Conservation (phyloP, 768 basidiomycete species). For the Tylopilus sp. region DNA sequence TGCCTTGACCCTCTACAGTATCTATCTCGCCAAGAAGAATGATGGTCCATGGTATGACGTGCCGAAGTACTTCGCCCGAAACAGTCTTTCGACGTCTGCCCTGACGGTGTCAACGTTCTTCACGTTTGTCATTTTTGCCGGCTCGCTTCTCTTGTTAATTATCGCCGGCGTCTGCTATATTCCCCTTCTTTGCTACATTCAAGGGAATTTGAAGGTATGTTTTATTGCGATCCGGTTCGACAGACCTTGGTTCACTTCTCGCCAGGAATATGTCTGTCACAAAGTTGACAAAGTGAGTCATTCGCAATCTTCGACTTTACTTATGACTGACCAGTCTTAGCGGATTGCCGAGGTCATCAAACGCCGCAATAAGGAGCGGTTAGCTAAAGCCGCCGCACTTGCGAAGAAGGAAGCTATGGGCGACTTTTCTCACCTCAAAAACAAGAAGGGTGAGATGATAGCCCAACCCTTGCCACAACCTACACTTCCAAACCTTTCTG, state of each 20-base stretch:
- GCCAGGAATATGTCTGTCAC: conserved; percentile 94
- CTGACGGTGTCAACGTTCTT: conserved; percentile 87
- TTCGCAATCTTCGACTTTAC: background rate
- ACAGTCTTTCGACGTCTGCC: conserved; percentile 73
- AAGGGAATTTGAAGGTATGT: conserved; percentile 90
- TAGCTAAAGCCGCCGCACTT: conserved; percentile 72
- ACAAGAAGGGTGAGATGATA: conserved; percentile 84
- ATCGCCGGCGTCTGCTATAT: conserved; percentile 86
- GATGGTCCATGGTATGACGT: conserved; percentile 63
- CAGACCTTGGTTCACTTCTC: background rate
- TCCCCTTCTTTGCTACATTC: conserved; percentile 93
- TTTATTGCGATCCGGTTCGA: background rate
- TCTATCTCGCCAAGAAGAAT: conserved; percentile 60
- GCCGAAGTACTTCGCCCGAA: conserved; percentile 75
- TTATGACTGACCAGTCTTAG: conserved; percentile 37
- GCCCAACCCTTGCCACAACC: conserved; percentile 87
- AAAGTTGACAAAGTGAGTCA: conserved; percentile 89
- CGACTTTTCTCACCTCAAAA: conserved; percentile 88
- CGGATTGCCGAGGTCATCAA: conserved; percentile 94
- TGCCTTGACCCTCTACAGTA: conserved; percentile 92
- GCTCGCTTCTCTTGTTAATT: conserved; percentile 77
- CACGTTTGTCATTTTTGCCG: conserved; percentile 83
- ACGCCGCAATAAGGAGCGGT: conserved; percentile 82
- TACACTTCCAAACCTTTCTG: conserved; percentile 87
- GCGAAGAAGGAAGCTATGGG: conserved; percentile 91